Percentiles rank a stretch among this genome's conserved stretches.
Evolutionary conservation across 305 asterid genomes (phyloP).

Genomic region (Fraxinus angustifolia): DNA sequence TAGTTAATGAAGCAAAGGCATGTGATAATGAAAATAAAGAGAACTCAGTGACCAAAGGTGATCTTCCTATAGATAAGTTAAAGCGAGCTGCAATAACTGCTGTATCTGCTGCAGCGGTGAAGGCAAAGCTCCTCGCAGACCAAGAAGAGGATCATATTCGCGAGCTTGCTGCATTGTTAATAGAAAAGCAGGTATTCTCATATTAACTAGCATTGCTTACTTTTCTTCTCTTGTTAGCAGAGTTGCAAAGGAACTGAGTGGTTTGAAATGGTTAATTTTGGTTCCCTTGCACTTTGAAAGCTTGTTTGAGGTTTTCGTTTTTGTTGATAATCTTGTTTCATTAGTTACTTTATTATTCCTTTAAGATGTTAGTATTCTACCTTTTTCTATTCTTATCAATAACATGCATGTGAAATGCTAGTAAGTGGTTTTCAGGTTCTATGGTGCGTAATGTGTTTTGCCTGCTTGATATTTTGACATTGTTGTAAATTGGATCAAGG

Average conservation of each 20-base stretch:
- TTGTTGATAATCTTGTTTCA: not conserved
- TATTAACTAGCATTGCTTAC: not conserved
- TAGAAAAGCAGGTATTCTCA: conserved; percentile 78
- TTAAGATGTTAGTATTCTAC: not conserved
- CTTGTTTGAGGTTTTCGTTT: not conserved
- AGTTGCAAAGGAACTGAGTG: conserved; percentile 21
- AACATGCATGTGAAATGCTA: not conserved
- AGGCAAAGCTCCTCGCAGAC: conserved; percentile 89
- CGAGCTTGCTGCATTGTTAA: conserved; percentile 58
- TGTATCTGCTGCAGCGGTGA: conserved; percentile 93
- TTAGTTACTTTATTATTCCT: not conserved
- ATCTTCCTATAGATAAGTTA: conserved; percentile 46
- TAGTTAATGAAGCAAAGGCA: conserved; percentile 42
- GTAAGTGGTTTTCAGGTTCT: not conserved
- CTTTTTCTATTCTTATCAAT: not conserved
- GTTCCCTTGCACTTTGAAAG: conserved; percentile 4
- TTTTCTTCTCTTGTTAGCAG: conserved; percentile 2
- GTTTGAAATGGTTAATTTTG: conserved; percentile 11
- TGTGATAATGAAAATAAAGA: conserved; percentile 34
- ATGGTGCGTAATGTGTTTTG: not conserved
- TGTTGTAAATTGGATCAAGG: not conserved
- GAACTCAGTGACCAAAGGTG: conserved; percentile 28
- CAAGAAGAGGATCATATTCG: conserved; percentile 91
- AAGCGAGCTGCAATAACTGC: conserved; percentile 80
- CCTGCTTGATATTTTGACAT: not conserved